A percentile compares a stretch with the other conserved stretches of the same genome.
These are phyloP conservation scores for Plectosphaerella sp. DNA, from an alignment of 2,329 filamentous ascomycete genomes.

Conservation along the genomic window DNA sequence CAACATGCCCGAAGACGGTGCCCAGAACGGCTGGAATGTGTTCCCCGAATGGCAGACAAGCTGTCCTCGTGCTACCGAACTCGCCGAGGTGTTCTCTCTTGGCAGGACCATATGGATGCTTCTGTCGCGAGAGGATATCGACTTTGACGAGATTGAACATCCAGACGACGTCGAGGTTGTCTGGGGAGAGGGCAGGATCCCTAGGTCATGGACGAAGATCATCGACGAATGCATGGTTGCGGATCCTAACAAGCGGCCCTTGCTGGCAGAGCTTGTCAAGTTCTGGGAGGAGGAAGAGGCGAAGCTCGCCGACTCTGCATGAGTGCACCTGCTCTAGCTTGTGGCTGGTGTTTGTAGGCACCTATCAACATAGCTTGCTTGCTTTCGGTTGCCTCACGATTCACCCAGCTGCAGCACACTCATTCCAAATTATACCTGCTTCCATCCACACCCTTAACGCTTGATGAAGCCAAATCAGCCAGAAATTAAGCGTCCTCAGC, in stretches of 20 bases:
- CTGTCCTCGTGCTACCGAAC: conserved; percentile 2
- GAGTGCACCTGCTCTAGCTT: too few species aligned
- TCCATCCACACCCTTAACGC: too few species aligned
- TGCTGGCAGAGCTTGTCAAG: background rate
- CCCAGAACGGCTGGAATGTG: conserved; percentile 3
- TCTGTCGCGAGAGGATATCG: background rate
- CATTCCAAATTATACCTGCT: too few species aligned
- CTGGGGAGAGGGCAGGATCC: background rate
- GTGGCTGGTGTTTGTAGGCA: too few species aligned
- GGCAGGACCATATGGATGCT: conserved; percentile 6
- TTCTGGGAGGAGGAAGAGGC: background rate
- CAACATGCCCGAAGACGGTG: background rate
- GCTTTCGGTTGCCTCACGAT: too few species aligned
- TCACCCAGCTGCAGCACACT: too few species aligned
- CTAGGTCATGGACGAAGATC: background rate
- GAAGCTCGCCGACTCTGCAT: too few species aligned
- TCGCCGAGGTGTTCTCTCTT: conserved; percentile 5
- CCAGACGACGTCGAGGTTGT: background rate
- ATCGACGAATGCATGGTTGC: background rate
- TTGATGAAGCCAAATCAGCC: too few species aligned
- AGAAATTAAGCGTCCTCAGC: too few species aligned
- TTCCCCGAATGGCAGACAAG: background rate
- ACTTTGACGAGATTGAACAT: background rate
- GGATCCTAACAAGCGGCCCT: background rate
- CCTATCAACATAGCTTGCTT: too few species aligned